Evolutionary conservation across 345 rosid genomes (phyloP).

Genomic region (Arabidopsis suecica): DNA sequence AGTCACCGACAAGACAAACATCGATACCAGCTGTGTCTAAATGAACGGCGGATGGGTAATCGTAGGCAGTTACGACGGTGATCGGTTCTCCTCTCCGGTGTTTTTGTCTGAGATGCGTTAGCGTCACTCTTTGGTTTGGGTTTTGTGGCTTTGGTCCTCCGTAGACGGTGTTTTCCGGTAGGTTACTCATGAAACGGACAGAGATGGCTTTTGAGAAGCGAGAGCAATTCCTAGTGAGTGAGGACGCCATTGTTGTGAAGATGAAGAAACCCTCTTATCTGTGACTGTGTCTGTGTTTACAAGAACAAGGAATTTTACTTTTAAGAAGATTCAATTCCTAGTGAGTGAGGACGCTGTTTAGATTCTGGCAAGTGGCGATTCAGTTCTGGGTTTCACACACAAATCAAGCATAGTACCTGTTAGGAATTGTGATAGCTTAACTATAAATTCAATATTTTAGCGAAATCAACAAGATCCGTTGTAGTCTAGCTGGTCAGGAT

Average conservation of each 20-base stretch:
- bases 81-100: neutral
- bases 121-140: slow-evolving; percentile 3
- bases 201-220: neutral
- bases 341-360: no score
- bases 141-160: slow-evolving; percentile 4
- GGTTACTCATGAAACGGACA: neutral
- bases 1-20: slow-evolving; percentile 3
- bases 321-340: neutral
- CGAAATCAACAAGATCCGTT: neutral
- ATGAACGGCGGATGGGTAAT: slow-evolving; percentile 1
- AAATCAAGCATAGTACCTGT: neutral
- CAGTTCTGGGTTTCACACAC: neutral
- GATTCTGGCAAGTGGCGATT: neutral
- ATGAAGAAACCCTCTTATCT: neutral
- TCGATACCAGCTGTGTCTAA: neutral
- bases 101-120: neutral
- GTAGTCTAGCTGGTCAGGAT: slow-evolving; percentile 48
- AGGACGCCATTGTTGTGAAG: neutral
- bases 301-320: neutral
- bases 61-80: neutral
- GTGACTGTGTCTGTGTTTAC: neutral
- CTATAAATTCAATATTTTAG: accelerated
- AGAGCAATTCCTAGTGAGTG: neutral
- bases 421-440: no score
- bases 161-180: neutral